Evolutionary conservation across 1,284 basidiomycete species (phyloP).

Genomic region (Xerocomus tenax): DNA sequence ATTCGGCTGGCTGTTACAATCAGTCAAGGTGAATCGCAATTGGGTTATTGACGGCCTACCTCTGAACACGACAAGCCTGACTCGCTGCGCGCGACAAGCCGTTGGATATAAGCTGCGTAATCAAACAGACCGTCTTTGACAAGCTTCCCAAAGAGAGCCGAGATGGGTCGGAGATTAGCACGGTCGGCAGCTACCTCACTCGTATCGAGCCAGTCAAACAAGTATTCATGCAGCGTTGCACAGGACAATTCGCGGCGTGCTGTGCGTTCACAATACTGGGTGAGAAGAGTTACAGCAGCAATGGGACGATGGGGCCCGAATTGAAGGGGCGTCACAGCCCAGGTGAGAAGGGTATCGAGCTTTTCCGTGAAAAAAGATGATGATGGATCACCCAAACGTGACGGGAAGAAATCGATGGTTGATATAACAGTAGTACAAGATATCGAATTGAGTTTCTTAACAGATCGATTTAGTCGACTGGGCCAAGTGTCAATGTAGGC

Average conservation of each 20-base stretch:
- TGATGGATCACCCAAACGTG: conserved; percentile 33
- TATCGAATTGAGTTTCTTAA: conserved; percentile 74
- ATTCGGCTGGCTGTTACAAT: conserved; percentile 15
- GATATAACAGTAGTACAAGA: conserved; percentile 61
- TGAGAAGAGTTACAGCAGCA: conserved; percentile 69
- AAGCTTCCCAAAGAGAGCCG: conserved; percentile 73
- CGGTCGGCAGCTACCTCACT: conserved; percentile 53
- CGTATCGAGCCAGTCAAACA: conserved; percentile 82
- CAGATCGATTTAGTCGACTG: background rate
- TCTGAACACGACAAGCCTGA: conserved; percentile 47
- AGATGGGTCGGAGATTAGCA: conserved; percentile 54
- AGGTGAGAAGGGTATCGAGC: conserved; percentile 74
- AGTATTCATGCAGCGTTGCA: conserved; percentile 56
- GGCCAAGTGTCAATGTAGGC: background rate
- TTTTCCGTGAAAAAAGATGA: conserved; percentile 53
- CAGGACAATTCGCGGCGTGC: conserved; percentile 49
- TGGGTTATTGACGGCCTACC: conserved; percentile 29
- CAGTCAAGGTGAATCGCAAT: background rate
- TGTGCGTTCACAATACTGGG: conserved; percentile 58
- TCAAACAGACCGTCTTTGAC: conserved; percentile 71
- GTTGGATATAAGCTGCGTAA: conserved; percentile 77
- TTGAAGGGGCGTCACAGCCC: conserved; percentile 78
- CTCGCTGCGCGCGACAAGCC: conserved; percentile 76
- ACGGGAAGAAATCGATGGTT: conserved; percentile 52
- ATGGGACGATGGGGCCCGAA: conserved; percentile 81